Percentiles rank a stretch among this genome's conserved stretches.
Evolutionary conservation across 2,329 filamentous ascomycete species (phyloP).

Genomic region (Iodosphaeria phyllophila): DNA sequence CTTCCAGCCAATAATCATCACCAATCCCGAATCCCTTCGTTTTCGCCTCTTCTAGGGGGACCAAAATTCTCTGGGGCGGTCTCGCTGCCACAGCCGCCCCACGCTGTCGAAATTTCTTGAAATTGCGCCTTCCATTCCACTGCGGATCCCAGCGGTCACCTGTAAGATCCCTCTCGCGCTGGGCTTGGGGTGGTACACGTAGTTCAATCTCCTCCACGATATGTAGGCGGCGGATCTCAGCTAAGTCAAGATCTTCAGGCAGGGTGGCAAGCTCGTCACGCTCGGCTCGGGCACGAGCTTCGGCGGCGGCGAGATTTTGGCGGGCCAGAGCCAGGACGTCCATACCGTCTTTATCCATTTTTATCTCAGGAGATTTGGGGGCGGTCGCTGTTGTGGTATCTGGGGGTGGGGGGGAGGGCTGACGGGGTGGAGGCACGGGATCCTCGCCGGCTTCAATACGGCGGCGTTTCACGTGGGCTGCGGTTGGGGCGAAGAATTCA

Average conservation of each 20-base stretch:
- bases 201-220: constrained; percentile 64
- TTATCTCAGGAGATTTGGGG: constrained; percentile 20
- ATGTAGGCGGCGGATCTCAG: constrained; percentile 53
- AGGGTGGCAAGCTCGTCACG: constrained; percentile 30
- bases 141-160: constrained; percentile 58
- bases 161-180: constrained; percentile 30
- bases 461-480: constrained; percentile 62
- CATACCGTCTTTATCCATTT: constrained; percentile 34
- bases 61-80: constrained; percentile 34
- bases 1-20: constrained; percentile 58
- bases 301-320: constrained; percentile 42
- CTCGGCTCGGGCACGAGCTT: constrained; percentile 38
- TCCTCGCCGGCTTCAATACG: constrained; percentile 41
- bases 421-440: constrained; percentile 19
- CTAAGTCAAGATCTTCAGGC: constrained; percentile 49
- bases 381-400: constrained; percentile 9
- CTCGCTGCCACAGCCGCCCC: constrained; percentile 26
- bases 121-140: constrained; percentile 94
- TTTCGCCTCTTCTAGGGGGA: constrained; percentile 52
- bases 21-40: constrained; percentile 56
- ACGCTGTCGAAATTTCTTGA: constrained; percentile 64
- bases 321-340: constrained; percentile 52
- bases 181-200: constrained; percentile 18
- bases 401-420: constrained; percentile 6
- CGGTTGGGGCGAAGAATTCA: constrained; percentile 57